A percentile compares a stretch with the other conserved stretches of the same genome.
phyloP scores from a whole-genome alignment of 352 stramenopile species.

The Phytophthora agathidicida region DNA sequence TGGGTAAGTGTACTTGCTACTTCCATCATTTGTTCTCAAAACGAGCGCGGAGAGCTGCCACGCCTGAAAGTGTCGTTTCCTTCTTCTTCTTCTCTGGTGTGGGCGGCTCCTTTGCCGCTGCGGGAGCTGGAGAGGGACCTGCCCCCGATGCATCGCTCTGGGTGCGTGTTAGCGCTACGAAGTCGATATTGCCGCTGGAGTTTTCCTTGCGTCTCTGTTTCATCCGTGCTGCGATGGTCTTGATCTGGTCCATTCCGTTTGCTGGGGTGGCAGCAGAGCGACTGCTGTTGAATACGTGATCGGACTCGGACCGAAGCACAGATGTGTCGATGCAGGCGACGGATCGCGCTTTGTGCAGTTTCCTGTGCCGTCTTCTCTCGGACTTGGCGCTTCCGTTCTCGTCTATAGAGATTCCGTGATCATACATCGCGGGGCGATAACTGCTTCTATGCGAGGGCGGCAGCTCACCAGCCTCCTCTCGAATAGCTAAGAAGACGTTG shows the following conservation, averaged over 20 bases:
- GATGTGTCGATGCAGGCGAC: slow-evolving; percentile 72
- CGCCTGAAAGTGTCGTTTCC: slow-evolving; percentile 44
- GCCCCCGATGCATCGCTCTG: slow-evolving; percentile 33
- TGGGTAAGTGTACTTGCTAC: slow-evolving; percentile 13
- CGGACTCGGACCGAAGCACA: slow-evolving; percentile 21
- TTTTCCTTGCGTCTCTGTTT: slow-evolving; percentile 64
- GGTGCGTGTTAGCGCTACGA: slow-evolving; percentile 27
- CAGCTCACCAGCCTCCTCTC: slow-evolving; percentile 23
- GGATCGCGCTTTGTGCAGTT: slow-evolving; percentile 57
- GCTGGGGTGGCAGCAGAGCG: slow-evolving; percentile 13
- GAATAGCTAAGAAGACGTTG: slow-evolving; percentile 35
- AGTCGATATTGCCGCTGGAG: slow-evolving; percentile 24
- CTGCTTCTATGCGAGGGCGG: slow-evolving; percentile 24
- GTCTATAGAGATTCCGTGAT: slow-evolving; percentile 19
- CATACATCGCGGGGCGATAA: slow-evolving; percentile 10
- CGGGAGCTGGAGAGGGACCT: slow-evolving; percentile 6
- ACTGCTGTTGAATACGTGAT: slow-evolving; percentile 24
- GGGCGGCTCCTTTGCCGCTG: slow-evolving; percentile 4
- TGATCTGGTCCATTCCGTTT: slow-evolving; percentile 70
- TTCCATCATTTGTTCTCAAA: slow-evolving; percentile 75
- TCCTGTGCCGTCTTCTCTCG: slow-evolving; percentile 34
- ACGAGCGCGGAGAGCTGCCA: slow-evolving; percentile 73
- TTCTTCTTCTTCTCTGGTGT: slow-evolving; percentile 31
- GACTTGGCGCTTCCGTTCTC: slow-evolving; percentile 28
- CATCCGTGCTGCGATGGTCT: slow-evolving; percentile 74